Percentiles rank a stretch among this genome's conserved stretches.
phyloP scores from a whole-genome alignment of 805 yeast genomes.

The Blastobotrys peoriensis region DNA sequence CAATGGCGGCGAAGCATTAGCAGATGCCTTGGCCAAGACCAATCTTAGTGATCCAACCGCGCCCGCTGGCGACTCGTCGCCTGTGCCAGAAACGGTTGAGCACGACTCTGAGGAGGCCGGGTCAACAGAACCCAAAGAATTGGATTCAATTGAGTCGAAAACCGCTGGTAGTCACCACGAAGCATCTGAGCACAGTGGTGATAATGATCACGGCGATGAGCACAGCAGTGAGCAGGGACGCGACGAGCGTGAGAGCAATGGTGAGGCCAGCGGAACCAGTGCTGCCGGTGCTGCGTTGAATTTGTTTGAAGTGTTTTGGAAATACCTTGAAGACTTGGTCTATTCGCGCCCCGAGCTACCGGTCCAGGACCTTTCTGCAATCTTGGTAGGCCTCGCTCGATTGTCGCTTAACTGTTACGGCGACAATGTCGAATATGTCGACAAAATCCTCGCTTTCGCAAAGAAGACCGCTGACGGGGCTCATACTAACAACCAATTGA shows the following conservation, averaged over 20 bases:
- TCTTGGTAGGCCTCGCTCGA: constrained; percentile 60
- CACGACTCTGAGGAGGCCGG: constrained; percentile 15
- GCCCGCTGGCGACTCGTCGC: constrained; percentile 8
- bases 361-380: constrained; percentile 54
- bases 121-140: constrained; percentile 14
- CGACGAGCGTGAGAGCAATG: constrained; percentile 3
- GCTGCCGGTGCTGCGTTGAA: constrained; percentile 21
- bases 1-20: not conserved
- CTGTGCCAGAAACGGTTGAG: constrained; percentile 6
- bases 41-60: constrained; percentile 9
- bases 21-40: constrained; percentile 8
- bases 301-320: constrained; percentile 62
- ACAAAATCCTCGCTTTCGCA: constrained; percentile 55
- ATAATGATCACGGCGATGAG: constrained; percentile 3
- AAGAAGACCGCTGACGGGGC: constrained; percentile 20
- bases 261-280: constrained; percentile 9
- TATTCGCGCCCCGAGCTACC: constrained; percentile 60
- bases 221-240: not conserved
- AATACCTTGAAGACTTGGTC: constrained; percentile 51
- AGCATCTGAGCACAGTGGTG: not conserved
- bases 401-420: constrained; percentile 66
- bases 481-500: constrained; percentile 18
- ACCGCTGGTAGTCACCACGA: constrained; percentile 1
- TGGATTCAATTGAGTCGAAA: not conserved
- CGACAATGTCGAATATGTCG: constrained; percentile 51